Base-by-base conservation (phyloP, 2,329 filamentous ascomycete species). In the Monilinia vaccinii-corymbosi region DNA sequence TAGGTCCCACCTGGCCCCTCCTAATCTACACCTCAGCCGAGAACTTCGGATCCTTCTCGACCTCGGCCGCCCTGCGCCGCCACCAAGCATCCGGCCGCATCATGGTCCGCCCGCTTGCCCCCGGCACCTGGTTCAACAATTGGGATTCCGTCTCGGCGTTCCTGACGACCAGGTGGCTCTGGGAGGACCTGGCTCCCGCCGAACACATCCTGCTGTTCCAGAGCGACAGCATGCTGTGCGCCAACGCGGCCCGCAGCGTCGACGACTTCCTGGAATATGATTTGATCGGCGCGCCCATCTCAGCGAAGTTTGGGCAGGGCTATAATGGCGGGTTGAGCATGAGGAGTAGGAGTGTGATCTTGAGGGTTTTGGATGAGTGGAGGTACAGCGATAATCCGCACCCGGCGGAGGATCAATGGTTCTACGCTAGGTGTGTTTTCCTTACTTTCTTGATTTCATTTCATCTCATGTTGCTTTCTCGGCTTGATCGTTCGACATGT, bases 1-100 rank as follows among this genome's bases (percentile, higher is more conserved):
- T 78, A 6, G 76, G 76, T 1, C 75, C 76, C 23, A 64, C 68
- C 31, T 78, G 76, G 76, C 75, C 75, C 9, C 69, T 79, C 34
- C 69, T 77, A 28, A 72, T 77, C 52, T 76, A 74, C 63, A 78
- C 76, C 0, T 60, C 62, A 1, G 62, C 60, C 16, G 65, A 67
- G 47, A 68, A 69, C 50, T 65, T 68, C 23, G 65, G 65, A 4
- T 63, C 65, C 31, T 71, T 71, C 36, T 70, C 66, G 60, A 67
- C 71, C n/a, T 74, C 72, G 2, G 68, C 73, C 1, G 63, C 74
- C 10, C 73, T 76, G 60, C 64, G 69, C 8, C 75, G 75, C 9
- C 70, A 73, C 28, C 65, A 75, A 31, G 63, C 65, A 13, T 58
- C 63, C 5, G 68, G 70, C 5, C 64, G 68, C 11, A 67, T 78